Evolutionary conservation across 768 basidiomycete genomes (phyloP).

Genomic region (Podaxis sp.): DNA sequence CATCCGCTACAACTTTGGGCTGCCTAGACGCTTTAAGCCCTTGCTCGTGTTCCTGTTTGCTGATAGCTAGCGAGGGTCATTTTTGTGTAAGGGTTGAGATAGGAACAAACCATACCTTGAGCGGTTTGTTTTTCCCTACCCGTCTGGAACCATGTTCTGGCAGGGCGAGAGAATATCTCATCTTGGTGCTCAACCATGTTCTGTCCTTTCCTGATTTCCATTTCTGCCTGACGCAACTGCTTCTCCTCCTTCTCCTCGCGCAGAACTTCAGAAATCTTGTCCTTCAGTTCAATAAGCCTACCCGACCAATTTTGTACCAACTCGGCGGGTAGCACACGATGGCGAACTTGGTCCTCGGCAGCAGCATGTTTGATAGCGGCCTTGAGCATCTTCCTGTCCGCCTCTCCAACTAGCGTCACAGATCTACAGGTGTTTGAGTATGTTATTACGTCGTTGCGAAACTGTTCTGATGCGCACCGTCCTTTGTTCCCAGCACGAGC

Average conservation of each 20-base stretch:
- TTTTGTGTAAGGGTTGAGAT: not conserved
- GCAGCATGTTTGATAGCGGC: conserved; percentile 87
- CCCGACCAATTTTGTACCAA: conserved; percentile 65
- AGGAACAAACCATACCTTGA: conserved; percentile 47
- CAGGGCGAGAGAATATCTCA: conserved; percentile 91
- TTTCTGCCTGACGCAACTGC: conserved; percentile 84
- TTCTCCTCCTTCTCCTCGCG: conserved; percentile 96
- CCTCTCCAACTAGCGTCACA: conserved; percentile 92
- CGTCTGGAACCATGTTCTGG: conserved; percentile 98
- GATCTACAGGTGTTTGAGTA: conserved; percentile 47
- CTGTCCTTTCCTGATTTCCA: conserved; percentile 92
- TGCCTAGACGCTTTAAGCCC: conserved; percentile 33
- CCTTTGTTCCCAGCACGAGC: conserved; percentile 93
- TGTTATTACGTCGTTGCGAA: not conserved
- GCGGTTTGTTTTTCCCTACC: conserved; percentile 77
- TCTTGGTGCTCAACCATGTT: conserved; percentile 92
- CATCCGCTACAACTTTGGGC: conserved; percentile 27
- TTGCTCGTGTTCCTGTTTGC: conserved; percentile 68
- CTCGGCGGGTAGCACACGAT: conserved; percentile 82
- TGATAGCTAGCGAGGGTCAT: conserved; percentile 45
- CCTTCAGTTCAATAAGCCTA: conserved; percentile 65
- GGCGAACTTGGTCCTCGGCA: conserved; percentile 76
- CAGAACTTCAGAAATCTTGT: conserved; percentile 75
- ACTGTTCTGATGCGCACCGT: conserved; percentile 52
- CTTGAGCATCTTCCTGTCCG: conserved; percentile 94